These are phyloP conservation scores for Xylaria sp. DNA, from an alignment of 2,329 filamentous ascomycete genomes.

Conservation along the genomic window DNA sequence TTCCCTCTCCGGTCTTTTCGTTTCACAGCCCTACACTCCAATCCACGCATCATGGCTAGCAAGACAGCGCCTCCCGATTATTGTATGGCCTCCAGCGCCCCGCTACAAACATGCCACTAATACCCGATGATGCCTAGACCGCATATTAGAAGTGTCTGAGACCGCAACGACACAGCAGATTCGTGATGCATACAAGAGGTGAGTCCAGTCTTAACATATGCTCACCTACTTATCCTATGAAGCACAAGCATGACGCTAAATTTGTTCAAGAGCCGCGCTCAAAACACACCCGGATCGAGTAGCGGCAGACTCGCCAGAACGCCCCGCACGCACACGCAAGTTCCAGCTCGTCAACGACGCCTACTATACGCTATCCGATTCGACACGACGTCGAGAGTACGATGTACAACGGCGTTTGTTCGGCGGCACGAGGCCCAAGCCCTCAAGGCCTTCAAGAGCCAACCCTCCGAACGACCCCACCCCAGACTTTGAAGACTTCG, in stretches of 20 bases:
- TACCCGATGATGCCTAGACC: conserved; percentile 64
- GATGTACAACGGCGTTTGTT: conserved; percentile 76
- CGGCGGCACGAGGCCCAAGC: conserved; percentile 52
- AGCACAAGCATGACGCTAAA: conserved; percentile 12
- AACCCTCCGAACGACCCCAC: too few relatives aligned
- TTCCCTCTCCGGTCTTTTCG: neutral
- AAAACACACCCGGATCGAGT: conserved; percentile 96
- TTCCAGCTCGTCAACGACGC: conserved; percentile 95
- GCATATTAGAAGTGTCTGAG: conserved; percentile 76
- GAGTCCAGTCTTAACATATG: conserved; percentile 30
- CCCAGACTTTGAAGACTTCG: conserved; percentile 61
- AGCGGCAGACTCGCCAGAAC: conserved; percentile 83
- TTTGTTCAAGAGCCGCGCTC: conserved; percentile 76
- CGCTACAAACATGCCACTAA: conserved; percentile 39
- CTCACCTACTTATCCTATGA: neutral
- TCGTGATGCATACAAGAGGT: conserved; percentile 95
- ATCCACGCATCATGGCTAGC: conserved; percentile 51
- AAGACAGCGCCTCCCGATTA: conserved; percentile 65
- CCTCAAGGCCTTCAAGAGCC: conserved; percentile 53
- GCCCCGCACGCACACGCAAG: conserved; percentile 80
- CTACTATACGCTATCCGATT: conserved; percentile 90
- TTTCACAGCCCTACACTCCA: conserved; percentile 25
- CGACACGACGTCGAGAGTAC: conserved; percentile 81
- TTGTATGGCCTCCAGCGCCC: conserved; percentile 58
- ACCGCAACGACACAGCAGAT: conserved; percentile 85